These are phyloP conservation scores for Myrmaecium sp. DNA, from an alignment of 2,329 filamentous ascomycete species.

Conservation along the genomic window DNA sequence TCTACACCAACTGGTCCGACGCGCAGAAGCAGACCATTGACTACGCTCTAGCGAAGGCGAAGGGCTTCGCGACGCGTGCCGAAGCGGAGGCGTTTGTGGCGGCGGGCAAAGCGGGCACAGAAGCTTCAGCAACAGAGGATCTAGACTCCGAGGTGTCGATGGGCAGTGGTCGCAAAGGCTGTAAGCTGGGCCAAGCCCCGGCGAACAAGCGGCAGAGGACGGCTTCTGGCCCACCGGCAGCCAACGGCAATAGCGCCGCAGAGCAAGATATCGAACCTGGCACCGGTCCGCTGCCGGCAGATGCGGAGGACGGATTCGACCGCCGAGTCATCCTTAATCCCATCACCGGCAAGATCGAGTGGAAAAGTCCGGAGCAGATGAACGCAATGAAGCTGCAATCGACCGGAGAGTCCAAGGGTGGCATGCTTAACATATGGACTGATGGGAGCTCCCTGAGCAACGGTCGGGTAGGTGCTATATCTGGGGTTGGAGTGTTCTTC, in stretches of 20 bases:
- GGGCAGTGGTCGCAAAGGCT: constrained; percentile 6
- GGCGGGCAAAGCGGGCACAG: constrained; percentile 18
- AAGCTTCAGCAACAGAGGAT: constrained; percentile 6
- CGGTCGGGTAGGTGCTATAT: constrained; percentile 36
- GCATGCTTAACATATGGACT: constrained; percentile 43
- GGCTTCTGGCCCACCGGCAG: constrained; percentile 9
- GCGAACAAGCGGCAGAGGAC: constrained; percentile 22
- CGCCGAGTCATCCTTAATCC: constrained; percentile 38
- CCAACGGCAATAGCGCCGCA: constrained; percentile 10
- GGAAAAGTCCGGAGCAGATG: constrained; percentile 35
- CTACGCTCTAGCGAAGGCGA: constrained; percentile 46
- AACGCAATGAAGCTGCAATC: constrained; percentile 29
- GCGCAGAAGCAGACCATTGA: constrained; percentile 59
- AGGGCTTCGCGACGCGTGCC: constrained; percentile 29
- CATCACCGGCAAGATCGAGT: constrained; percentile 34
- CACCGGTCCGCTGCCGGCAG: constrained; percentile 36
- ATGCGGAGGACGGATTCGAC: constrained; percentile 45
- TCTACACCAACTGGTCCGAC: constrained; percentile 50
- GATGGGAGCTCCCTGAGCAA: constrained; percentile 46
- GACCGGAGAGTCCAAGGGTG: constrained; percentile 25
- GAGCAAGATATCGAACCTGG: constrained; percentile 26
- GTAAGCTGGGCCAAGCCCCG: constrained; percentile 10
- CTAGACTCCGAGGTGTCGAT: constrained; percentile 12
- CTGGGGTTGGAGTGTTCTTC: constrained; percentile 49
- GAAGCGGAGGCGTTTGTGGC: constrained; percentile 67